Conservation (phyloP, 768 basidiomycete species). For the Trichaptum fuscoviolaceum region DNA sequence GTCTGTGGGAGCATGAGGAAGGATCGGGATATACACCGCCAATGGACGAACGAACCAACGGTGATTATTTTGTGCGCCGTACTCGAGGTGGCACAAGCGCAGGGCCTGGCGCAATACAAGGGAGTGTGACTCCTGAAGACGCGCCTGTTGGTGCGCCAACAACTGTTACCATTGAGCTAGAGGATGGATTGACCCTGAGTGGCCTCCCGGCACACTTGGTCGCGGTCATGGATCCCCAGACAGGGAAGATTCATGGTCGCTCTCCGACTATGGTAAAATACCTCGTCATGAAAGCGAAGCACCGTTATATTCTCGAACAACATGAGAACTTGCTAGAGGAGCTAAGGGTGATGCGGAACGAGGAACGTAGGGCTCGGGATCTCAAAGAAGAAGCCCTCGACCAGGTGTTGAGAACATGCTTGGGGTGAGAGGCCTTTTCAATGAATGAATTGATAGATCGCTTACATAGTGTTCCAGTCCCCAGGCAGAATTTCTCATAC, state of each 20-base stretch:
- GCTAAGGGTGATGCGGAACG: slow-evolving; percentile 46
- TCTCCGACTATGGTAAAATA: slow-evolving; percentile 70
- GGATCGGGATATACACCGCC: slow-evolving; percentile 14
- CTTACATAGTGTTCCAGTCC: background rate
- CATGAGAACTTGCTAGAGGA: slow-evolving; percentile 64
- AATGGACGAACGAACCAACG: background rate
- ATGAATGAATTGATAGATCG: background rate
- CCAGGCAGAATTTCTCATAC: background rate
- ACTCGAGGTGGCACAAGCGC: background rate
- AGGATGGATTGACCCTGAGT: slow-evolving; percentile 17
- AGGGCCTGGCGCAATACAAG: background rate
- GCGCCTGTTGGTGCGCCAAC: background rate
- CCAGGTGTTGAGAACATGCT: slow-evolving; percentile 39
- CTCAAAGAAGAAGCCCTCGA: slow-evolving; percentile 43
- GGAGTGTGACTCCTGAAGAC: background rate
- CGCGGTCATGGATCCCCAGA: slow-evolving; percentile 46
- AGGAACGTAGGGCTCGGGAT: slow-evolving; percentile 29
- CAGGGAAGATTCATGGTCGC: slow-evolving; percentile 64
- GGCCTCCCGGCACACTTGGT: slow-evolving; percentile 50
- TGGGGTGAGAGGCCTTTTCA: slow-evolving; percentile 40
- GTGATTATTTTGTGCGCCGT: slow-evolving; percentile 1
- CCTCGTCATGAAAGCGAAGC: slow-evolving; percentile 71
- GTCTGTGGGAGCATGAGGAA: slow-evolving; percentile 27
- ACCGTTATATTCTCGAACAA: slow-evolving; percentile 61
- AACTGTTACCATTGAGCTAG: background rate